A percentile compares a stretch with the other conserved stretches of the same genome.
Evolutionary conservation across 768 basidiomycete species (phyloP).

Genomic region (Lentinula detonsa): DNA sequence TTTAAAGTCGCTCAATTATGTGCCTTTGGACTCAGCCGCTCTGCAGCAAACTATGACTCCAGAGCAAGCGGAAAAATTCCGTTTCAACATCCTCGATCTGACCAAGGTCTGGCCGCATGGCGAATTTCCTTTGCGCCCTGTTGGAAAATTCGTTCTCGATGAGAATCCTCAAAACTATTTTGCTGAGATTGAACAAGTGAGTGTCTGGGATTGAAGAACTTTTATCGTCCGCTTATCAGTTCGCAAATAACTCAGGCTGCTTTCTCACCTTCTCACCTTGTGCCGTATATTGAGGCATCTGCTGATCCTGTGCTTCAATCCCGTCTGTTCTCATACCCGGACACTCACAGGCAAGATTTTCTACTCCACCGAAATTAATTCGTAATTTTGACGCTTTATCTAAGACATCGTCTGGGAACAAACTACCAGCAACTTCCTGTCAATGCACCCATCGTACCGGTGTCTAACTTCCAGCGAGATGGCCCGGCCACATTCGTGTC

Average conservation of each 20-base stretch:
- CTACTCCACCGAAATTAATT: not conserved
- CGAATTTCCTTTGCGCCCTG: slow-evolving; percentile 80
- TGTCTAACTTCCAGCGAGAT: slow-evolving; percentile 92
- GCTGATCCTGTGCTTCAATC: slow-evolving; percentile 92
- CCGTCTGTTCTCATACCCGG: slow-evolving; percentile 92
- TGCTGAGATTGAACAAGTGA: slow-evolving; percentile 88
- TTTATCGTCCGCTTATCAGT: not conserved
- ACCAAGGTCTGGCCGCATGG: slow-evolving; percentile 91
- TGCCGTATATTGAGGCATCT: slow-evolving; percentile 87
- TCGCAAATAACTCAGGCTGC: slow-evolving; percentile 42
- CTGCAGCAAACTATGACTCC: slow-evolving; percentile 86
- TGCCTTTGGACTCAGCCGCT: slow-evolving; percentile 9
- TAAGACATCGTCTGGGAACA: slow-evolving; percentile 64
- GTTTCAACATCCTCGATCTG: slow-evolving; percentile 85
- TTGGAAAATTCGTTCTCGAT: slow-evolving; percentile 82
- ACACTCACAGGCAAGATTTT: slow-evolving; percentile 54
- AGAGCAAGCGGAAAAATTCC: slow-evolving; percentile 85
- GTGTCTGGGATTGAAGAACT: slow-evolving; percentile 22
- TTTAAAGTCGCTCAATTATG: slow-evolving; percentile 6
- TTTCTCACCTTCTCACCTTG: slow-evolving; percentile 82
- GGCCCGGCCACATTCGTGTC: slow-evolving; percentile 63
- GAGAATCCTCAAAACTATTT: slow-evolving; percentile 86
- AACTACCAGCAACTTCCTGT: slow-evolving; percentile 88
- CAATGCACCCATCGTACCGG: slow-evolving; percentile 68
- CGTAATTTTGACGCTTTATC: not conserved